Percentiles rank a stretch among this genome's conserved stretches.
Evolutionary conservation across 2,329 filamentous ascomycete species (phyloP).

Genomic region (Trichoderma polysporum): DNA sequence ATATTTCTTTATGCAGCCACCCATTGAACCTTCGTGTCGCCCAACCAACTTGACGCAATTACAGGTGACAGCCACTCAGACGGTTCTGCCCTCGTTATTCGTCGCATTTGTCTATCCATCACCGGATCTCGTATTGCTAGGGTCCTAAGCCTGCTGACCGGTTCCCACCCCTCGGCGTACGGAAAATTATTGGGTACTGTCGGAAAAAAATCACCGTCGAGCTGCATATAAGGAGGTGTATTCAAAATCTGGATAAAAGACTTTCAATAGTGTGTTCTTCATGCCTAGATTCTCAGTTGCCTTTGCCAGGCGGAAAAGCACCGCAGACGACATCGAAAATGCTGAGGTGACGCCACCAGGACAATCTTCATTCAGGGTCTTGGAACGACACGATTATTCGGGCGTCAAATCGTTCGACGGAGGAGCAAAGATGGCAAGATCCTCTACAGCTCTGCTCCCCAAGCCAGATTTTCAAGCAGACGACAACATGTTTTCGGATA

Average conservation of each 20-base stretch:
- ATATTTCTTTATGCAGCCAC: conserved; percentile 19
- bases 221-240: conserved; percentile 18
- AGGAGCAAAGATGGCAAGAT: conserved; percentile 44
- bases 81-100: neutral
- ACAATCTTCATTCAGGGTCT: conserved; percentile 57
- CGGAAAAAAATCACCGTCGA: conserved; percentile 22
- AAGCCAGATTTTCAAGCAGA: conserved; percentile 43
- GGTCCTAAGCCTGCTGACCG: conserved; percentile 9
- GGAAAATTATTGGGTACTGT: conserved; percentile 14
- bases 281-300: conserved; percentile 64
- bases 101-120: conserved; percentile 6
- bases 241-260: conserved; percentile 1
- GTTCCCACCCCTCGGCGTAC: conserved; percentile 14
- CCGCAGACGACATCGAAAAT: conserved; percentile 56
- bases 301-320: conserved; percentile 60
- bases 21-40: conserved; percentile 18
- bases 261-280: conserved; percentile 37
- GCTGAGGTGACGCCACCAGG: conserved; percentile 42
- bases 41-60: conserved; percentile 21
- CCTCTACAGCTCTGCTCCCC: conserved; percentile 37
- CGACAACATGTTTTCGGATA: conserved; percentile 59
- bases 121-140: conserved; percentile 21
- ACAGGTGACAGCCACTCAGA: conserved; percentile 14
- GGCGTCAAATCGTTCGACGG: conserved; percentile 52
- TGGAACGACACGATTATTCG: conserved; percentile 52